Evolutionary conservation across 352 stramenopile species (phyloP).

Genomic region (Globisporangium cederbergense): DNA sequence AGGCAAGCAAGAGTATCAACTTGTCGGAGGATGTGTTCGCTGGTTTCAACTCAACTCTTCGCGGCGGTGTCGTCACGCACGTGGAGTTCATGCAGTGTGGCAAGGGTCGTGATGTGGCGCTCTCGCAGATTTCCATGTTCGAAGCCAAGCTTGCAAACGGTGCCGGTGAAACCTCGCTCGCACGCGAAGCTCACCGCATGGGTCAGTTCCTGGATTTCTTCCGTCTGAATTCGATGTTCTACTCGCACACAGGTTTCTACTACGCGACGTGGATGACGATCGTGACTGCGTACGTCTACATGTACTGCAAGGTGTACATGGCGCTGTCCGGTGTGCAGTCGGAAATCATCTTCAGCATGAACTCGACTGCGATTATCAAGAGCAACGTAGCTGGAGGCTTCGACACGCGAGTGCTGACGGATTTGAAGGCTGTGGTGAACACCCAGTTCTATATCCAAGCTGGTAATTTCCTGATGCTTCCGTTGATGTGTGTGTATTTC

Average conservation of each 20-base stretch:
- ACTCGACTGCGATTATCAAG: conserved; percentile 55
- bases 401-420: conserved; percentile 49
- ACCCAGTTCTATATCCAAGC: conserved; percentile 85
- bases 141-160: conserved; percentile 77
- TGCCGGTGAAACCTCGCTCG: conserved; percentile 63
- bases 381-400: conserved; percentile 55
- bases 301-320: conserved; percentile 82
- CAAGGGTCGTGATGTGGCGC: conserved; percentile 76
- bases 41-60: conserved; percentile 69
- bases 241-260: conserved; percentile 81
- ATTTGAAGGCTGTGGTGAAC: conserved; percentile 67
- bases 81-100: conserved; percentile 82
- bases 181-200: conserved; percentile 77
- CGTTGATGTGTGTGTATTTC: conserved; percentile 75
- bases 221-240: conserved; percentile 83
- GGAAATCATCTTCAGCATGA: conserved; percentile 68
- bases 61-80: conserved; percentile 65
- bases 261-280: conserved; percentile 83
- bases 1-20: conserved; percentile 78
- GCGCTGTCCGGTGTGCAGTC: conserved; percentile 59
- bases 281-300: conserved; percentile 80
- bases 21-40: conserved; percentile 81
- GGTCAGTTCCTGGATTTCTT: conserved; percentile 82
- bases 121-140: conserved; percentile 82
- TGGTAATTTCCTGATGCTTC: conserved; percentile 67